Evolutionary conservation across 495 filamentous ascomycete genomes (phyloP).

Genomic region (Coniosporium apollinis): DNA sequence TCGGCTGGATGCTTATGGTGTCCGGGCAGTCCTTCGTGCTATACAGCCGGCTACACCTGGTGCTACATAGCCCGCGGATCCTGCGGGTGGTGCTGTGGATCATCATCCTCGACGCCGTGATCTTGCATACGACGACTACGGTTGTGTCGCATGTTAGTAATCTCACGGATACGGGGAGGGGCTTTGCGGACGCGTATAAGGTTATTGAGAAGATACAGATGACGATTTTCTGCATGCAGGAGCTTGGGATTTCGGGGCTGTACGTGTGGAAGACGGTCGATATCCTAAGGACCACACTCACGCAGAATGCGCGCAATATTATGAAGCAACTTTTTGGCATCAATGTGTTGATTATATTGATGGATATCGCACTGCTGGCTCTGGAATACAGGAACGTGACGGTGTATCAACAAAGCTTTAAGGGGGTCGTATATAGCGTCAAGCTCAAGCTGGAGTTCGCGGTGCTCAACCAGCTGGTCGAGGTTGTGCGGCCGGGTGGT

Average conservation of each 20-base stretch:
- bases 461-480: constrained; percentile 32
- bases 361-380: constrained; percentile 38
- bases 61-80: constrained; percentile 32
- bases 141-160: constrained; percentile 33
- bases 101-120: constrained; percentile 39
- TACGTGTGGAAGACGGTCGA: constrained; percentile 41
- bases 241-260: constrained; percentile 40
- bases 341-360: constrained; percentile 38
- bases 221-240: constrained; percentile 44
- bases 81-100: constrained; percentile 37
- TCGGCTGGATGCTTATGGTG: constrained; percentile 49
- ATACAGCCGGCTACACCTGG: constrained; percentile 49
- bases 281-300: constrained; percentile 30
- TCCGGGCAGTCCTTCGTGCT: constrained; percentile 50
- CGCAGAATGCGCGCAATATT: constrained; percentile 31
- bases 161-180: constrained; percentile 5
- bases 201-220: constrained; percentile 50
- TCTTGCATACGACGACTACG: constrained; percentile 41
- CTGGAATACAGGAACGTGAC: constrained; percentile 40
- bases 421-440: constrained; percentile 44
- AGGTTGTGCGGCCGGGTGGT: too few species aligned
- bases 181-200: constrained; percentile 26
- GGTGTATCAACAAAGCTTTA: constrained; percentile 41
- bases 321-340: constrained; percentile 42
- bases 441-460: constrained; percentile 53